Evolutionary conservation across 441 rosid species (phyloP), one percentile per base, ranked within the genome.

Genomic region (Bocquillonia castaneifolia): DNA sequence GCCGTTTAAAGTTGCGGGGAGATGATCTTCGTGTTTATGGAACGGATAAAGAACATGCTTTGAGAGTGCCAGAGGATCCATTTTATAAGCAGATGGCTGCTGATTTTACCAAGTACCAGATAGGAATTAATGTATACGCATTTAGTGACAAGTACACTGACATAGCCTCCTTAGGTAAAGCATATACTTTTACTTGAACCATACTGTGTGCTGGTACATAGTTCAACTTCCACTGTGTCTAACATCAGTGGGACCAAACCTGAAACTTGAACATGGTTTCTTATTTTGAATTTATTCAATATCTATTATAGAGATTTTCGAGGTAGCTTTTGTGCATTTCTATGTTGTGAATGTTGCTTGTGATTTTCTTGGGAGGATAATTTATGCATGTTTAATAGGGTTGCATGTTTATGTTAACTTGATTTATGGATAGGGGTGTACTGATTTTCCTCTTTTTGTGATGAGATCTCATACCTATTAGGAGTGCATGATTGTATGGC

Each of bases 21-120:
- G 96, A 92, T 81, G 99, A 95, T 84, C 85, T 81, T 78, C 95
- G 96, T 66, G 81, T 85, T 52, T 92, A 95, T 82, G 99, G 99
- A 67, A 92, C 99, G 26, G 98, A 95, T 74, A 95, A 92, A 79
- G 99, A 95, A 75, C 80, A 85, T 77, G 29, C 82, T 23, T 84
- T 95, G 73, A 86, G 99, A 78, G 72, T 89, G 71, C 86, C 98
- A 59, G 99, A 95, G 80, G 98, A 95, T 78, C 84, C 86, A 58
- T 95, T 91, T 75, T 92, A 92, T 71, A 95, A 95, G 79, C 96
- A 92, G 79, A 89, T 92, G 97, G 98, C 99, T 82, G 99, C 99
- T 50, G 99, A 95, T 86, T 87, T 91, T 76, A 89, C 99, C 64
- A 95, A 95, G 83, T 88, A 74, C 77, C 98, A 92, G 86, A 92